Evolutionary conservation across 2,329 filamentous ascomycete genomes (phyloP).

Genomic region (Pseudogymnoascus pannorum): DNA sequence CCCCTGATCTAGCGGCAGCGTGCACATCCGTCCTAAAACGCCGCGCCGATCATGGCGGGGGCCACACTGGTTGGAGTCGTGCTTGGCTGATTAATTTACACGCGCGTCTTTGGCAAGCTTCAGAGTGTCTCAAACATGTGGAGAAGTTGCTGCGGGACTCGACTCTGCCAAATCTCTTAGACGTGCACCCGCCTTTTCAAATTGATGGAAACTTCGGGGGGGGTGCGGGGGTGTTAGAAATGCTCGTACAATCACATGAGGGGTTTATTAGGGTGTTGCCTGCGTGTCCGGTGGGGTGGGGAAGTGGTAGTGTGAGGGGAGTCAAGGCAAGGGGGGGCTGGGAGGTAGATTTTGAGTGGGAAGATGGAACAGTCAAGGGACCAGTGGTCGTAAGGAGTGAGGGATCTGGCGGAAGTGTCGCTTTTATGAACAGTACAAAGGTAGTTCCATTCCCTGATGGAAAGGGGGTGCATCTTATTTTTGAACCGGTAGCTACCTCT

Average conservation of each 20-base stretch:
- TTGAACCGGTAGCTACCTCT: not conserved
- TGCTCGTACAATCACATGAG: conserved; percentile 35
- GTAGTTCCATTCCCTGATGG: not conserved
- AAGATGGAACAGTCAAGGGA: conserved; percentile 22
- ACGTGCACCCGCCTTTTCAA: conserved; percentile 41
- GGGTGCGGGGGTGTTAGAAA: conserved; percentile 40
- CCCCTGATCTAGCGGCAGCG: conserved; percentile 25
- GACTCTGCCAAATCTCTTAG: conserved; percentile 38
- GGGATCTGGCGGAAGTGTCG: not conserved
- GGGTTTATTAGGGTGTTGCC: conserved; percentile 33
- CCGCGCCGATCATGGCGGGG: conserved; percentile 34
- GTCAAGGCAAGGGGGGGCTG: conserved; percentile 32
- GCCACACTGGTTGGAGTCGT: conserved; percentile 41
- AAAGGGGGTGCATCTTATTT: not conserved
- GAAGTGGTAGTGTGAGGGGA: conserved; percentile 28
- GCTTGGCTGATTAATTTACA: conserved; percentile 40
- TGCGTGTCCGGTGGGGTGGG: conserved; percentile 32
- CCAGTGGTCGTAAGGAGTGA: conserved; percentile 14
- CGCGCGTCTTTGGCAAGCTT: conserved; percentile 35
- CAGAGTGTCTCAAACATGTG: conserved; percentile 33
- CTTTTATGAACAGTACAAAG: conserved; percentile 9
- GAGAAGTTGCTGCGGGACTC: conserved; percentile 34
- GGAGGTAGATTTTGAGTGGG: conserved; percentile 33
- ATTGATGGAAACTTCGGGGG: conserved; percentile 45
- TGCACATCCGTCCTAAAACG: conserved; percentile 27